These are phyloP conservation scores for Linaria vulgaris DNA, from an alignment of 257 asterid genomes.

Conservation along the genomic window DNA sequence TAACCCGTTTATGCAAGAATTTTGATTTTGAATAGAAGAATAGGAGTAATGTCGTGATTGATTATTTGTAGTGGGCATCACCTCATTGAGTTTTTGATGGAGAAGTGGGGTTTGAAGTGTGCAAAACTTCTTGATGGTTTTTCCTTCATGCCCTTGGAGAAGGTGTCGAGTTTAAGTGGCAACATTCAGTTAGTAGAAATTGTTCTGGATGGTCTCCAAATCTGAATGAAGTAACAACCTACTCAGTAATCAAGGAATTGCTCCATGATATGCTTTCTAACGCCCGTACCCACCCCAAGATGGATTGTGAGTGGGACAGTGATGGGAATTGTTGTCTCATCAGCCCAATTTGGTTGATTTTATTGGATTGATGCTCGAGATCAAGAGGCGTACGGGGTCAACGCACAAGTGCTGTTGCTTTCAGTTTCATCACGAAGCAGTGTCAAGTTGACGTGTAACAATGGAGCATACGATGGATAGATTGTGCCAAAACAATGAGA, in stretches of 20 bases:
- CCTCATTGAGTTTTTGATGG: slow-evolving; percentile 84
- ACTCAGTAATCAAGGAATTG: not conserved
- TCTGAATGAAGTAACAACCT: slow-evolving; percentile 4
- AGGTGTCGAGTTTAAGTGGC: slow-evolving; percentile 75
- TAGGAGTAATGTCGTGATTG: slow-evolving; percentile 15
- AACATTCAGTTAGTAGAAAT: slow-evolving; percentile 90
- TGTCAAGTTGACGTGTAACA: no score
- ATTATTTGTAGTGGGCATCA: slow-evolving; percentile 76
- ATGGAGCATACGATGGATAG: no score
- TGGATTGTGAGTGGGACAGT: no score
- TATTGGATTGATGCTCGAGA: no score
- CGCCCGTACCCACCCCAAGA: no score
- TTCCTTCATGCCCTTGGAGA: slow-evolving; percentile 67
- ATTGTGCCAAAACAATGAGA: no score
- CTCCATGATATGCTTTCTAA: no score
- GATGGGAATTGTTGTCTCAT: no score
- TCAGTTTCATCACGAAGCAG: no score
- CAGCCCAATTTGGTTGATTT: no score
- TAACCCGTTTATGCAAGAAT: not conserved
- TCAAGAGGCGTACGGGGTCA: no score
- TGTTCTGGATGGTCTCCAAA: slow-evolving; percentile 39
- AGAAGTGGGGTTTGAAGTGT: slow-evolving; percentile 87
- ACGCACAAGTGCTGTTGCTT: no score
- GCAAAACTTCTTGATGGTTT: slow-evolving; percentile 79
- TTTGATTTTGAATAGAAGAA: not conserved